A percentile compares a stretch with the other conserved stretches of the same genome.
Evolutionary conservation across 345 rosid species (phyloP).

Genomic region (Barbarea vulgaris): DNA sequence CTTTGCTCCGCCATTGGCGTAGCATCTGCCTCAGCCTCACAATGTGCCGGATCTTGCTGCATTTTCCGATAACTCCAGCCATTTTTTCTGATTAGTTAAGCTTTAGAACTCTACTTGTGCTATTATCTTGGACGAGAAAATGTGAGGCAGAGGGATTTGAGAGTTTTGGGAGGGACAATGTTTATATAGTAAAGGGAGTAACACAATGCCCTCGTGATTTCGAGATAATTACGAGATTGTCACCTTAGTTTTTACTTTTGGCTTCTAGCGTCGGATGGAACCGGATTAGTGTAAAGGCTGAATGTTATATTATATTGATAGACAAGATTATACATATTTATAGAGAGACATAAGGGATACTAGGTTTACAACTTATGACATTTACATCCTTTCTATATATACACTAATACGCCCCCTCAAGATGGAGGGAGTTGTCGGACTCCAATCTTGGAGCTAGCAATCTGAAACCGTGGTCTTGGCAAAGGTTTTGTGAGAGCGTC

Average conservation of each 20-base stretch:
- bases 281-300: conserved; percentile 14
- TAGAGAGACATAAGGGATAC: too few relatives aligned
- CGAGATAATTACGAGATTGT: conserved; percentile 41
- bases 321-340: too few relatives aligned
- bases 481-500: too few relatives aligned
- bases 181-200: conserved; percentile 45
- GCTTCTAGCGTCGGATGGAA: conserved; percentile 10
- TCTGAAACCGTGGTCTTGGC: too few relatives aligned
- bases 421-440: too few relatives aligned
- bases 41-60: conserved; percentile 89
- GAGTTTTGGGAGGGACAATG: not conserved
- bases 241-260: conserved; percentile 29
- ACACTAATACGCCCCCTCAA: too few relatives aligned
- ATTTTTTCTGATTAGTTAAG: conserved; percentile 37
- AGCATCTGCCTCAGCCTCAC: conserved; percentile 83
- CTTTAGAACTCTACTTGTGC: not conserved
- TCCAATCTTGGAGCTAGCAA: too few relatives aligned
- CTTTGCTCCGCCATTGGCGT: conserved; percentile 90
- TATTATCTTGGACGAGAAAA: not conserved
- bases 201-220: conserved; percentile 32
- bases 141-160: conserved; percentile 38
- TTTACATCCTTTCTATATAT: too few relatives aligned
- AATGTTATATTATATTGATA: too few relatives aligned
- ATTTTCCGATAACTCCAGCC: conserved; percentile 65
- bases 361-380: too few relatives aligned